Evolutionary conservation across 2,329 filamentous ascomycete species (phyloP).

Genomic region (Geoglossum cookeanum): DNA sequence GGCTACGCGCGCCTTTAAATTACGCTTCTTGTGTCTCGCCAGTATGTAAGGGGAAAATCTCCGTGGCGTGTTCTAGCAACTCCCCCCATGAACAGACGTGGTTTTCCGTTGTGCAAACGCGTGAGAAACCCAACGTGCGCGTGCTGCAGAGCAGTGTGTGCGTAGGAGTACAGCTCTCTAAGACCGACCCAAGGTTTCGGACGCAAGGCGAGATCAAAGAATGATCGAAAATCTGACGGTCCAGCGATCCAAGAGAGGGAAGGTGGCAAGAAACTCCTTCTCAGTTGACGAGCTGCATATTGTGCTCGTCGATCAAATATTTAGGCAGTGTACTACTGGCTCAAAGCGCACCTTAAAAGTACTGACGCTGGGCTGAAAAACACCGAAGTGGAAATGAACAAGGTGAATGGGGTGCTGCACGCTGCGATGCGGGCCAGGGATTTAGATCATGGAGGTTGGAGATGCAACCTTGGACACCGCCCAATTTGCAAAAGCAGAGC

Average conservation of each 20-base stretch:
- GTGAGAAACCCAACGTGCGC: neutral
- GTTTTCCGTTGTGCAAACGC: neutral
- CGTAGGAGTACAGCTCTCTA: neutral
- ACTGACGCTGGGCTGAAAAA: neutral
- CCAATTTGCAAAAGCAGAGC: slow-evolving; percentile 1
- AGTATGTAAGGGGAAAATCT: neutral
- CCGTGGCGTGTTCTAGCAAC: neutral
- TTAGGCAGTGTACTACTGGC: neutral
- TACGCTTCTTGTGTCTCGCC: neutral
- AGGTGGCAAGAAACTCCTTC: neutral
- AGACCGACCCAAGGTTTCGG: neutral
- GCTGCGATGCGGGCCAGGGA: slow-evolving; percentile 2
- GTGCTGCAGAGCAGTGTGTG: neutral
- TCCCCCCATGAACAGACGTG: neutral
- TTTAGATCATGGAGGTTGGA: slow-evolving; percentile 1
- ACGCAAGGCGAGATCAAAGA: neutral
- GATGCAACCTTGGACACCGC: slow-evolving; percentile 1
- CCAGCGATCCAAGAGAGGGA: neutral
- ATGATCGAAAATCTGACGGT: no score
- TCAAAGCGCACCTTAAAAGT: neutral
- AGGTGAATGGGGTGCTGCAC: neutral
- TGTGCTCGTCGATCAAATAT: neutral
- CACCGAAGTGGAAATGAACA: neutral
- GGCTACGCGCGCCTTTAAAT: slow-evolving; percentile 1
- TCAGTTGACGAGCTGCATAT: neutral